Conservation (phyloP, 73 alveolate species). For the Paramecium sonneborni region DNA sequence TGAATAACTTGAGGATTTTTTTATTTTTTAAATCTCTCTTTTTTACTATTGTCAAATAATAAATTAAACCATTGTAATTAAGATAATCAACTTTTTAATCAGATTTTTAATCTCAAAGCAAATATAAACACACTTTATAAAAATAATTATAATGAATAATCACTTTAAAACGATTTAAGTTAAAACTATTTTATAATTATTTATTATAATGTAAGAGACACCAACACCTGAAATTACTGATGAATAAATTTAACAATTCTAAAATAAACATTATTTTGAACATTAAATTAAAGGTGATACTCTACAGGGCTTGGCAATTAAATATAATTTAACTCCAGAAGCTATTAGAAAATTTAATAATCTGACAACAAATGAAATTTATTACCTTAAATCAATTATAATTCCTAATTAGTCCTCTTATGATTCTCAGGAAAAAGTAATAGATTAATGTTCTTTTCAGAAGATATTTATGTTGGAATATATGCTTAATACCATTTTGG, state of each 20-base stretch:
- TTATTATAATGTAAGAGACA: neutral
- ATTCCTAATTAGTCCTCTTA: neutral
- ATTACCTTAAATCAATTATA: neutral
- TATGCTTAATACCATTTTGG: neutral
- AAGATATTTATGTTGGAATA: neutral
- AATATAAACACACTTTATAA: too few relatives aligned
- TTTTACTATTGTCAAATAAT: too few relatives aligned
- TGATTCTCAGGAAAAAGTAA: neutral
- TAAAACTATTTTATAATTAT: neutral
- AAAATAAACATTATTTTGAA: neutral
- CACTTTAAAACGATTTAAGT: neutral
- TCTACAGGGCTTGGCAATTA: neutral
- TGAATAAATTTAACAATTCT: neutral
- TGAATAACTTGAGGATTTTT: neutral
- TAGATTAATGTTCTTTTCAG: neutral
- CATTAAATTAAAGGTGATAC: neutral
- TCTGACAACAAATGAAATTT: constrained; percentile 11
- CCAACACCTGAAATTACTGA: constrained; percentile 13
- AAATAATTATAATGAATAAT: too few relatives aligned
- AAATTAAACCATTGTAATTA: too few relatives aligned
- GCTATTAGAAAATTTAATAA: neutral
- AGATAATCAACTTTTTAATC: too few relatives aligned
- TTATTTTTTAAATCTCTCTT: too few relatives aligned
- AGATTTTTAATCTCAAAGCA: too few relatives aligned
- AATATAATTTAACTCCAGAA: neutral